phyloP scores from a whole-genome alignment of 768 basidiomycete genomes.

The Sporobolomyces pararoseus region DNA sequence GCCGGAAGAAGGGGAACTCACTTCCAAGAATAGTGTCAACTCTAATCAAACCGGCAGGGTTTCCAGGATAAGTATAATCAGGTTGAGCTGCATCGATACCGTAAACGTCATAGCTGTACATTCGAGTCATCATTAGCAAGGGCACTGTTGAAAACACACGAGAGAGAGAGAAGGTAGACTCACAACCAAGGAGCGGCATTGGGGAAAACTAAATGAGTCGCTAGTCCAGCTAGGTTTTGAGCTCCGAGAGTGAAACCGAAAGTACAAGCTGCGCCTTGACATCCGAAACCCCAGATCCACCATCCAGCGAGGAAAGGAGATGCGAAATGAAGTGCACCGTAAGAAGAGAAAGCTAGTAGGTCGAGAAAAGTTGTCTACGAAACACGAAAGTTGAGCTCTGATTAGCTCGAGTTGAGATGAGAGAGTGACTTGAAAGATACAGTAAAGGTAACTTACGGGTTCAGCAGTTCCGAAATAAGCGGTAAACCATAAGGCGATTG shows the following conservation, averaged over 20 bases:
- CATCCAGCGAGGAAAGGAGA: slow-evolving; percentile 34
- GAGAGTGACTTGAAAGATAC: too few species aligned
- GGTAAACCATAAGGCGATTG: slow-evolving; percentile 1
- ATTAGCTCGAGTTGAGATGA: neutral
- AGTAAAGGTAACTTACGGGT: slow-evolving; percentile 1
- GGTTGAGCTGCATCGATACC: slow-evolving; percentile 36
- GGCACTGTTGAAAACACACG: too few species aligned
- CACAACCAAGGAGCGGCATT: slow-evolving; percentile 40
- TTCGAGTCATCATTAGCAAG: neutral
- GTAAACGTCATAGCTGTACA: slow-evolving; percentile 36
- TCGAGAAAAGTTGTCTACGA: slow-evolving; percentile 25
- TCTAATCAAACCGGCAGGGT: slow-evolving; percentile 35
- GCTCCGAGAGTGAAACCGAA: slow-evolving; percentile 36
- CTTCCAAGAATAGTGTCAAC: slow-evolving; percentile 40
- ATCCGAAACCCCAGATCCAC: slow-evolving; percentile 42
- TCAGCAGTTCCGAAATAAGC: slow-evolving; percentile 7
- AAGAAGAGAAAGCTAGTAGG: slow-evolving; percentile 33
- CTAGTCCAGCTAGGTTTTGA: slow-evolving; percentile 36
- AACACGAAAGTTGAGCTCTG: neutral
- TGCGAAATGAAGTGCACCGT: slow-evolving; percentile 40
- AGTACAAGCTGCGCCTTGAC: slow-evolving; percentile 33
- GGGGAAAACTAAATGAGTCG: slow-evolving; percentile 37
- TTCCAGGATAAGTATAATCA: slow-evolving; percentile 38
- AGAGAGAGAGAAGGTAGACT: neutral
- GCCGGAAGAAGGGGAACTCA: slow-evolving; percentile 10